Conservation (phyloP, 2,329 filamentous ascomycete species). For the Pestalotiopsis sp. region DNA sequence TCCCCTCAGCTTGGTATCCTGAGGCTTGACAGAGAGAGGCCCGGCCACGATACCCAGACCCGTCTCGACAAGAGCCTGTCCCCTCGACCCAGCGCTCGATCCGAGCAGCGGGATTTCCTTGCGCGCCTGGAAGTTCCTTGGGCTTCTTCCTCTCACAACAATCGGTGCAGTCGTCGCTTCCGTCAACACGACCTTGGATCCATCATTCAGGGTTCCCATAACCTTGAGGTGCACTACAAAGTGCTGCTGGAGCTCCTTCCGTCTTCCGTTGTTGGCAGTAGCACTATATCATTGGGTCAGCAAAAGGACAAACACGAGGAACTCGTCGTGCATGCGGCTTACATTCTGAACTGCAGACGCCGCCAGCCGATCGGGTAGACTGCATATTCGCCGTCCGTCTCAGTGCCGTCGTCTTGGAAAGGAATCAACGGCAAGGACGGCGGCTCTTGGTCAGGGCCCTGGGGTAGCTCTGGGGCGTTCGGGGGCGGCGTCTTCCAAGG, state of each 20-base stretch:
- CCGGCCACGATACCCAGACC: constrained; percentile 64
- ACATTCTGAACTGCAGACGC: constrained; percentile 86
- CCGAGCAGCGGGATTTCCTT: constrained; percentile 90
- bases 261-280: constrained; percentile 91
- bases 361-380: constrained; percentile 96
- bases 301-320: neutral
- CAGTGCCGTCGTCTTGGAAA: constrained; percentile 62
- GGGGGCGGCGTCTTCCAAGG: constrained; percentile 96
- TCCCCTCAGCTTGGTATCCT: constrained; percentile 54
- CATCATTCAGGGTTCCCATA: constrained; percentile 79
- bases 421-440: constrained; percentile 76
- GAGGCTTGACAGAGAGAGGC: constrained; percentile 55
- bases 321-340: constrained; percentile 29
- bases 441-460: constrained; percentile 80
- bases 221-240: constrained; percentile 90
- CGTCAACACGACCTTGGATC: constrained; percentile 78
- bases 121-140: constrained; percentile 90
- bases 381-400: constrained; percentile 76
- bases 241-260: constrained; percentile 95
- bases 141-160: constrained; percentile 90
- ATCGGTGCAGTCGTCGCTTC: constrained; percentile 89
- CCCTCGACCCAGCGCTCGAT: constrained; percentile 74
- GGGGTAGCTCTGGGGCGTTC: constrained; percentile 68
- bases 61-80: constrained; percentile 72
- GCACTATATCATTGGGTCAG: constrained; percentile 55